Conservation (phyloP, 2,329 filamentous ascomycete genomes). For the Cordyceps tenuipes region DNA sequence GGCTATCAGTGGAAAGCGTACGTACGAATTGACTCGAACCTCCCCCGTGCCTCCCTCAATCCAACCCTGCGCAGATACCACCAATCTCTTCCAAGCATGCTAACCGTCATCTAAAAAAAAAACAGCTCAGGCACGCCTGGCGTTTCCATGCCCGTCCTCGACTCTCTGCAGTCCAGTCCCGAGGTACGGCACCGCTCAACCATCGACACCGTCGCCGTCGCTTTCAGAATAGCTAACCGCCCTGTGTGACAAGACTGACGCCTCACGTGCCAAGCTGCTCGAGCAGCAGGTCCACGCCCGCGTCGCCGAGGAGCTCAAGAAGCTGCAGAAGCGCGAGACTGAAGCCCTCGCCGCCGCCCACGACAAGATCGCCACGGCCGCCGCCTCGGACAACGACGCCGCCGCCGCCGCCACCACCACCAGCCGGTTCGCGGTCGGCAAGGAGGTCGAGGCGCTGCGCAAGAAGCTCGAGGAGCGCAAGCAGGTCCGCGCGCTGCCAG, state of each 20-base stretch:
- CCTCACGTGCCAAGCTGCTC: slow-evolving; percentile 70
- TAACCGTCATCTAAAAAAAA: slow-evolving; percentile 13
- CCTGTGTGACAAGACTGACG: slow-evolving; percentile 69
- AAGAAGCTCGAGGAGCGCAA: slow-evolving; percentile 53
- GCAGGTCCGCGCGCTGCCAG: slow-evolving; percentile 60
- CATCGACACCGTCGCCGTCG: background rate
- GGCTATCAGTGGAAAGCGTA: slow-evolving; percentile 47
- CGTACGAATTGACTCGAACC: slow-evolving; percentile 19
- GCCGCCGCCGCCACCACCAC: slow-evolving; percentile 44
- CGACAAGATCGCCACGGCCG: slow-evolving; percentile 54
- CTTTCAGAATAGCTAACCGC: background rate
- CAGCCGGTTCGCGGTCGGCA: slow-evolving; percentile 43
- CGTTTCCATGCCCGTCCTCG: slow-evolving; percentile 72
- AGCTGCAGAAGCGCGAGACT: slow-evolving; percentile 62
- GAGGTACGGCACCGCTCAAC: slow-evolving; percentile 52
- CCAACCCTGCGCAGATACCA: background rate
- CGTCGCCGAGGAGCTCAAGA: slow-evolving; percentile 76
- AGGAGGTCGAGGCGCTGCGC: slow-evolving; percentile 51
- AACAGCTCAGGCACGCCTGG: slow-evolving; percentile 38
- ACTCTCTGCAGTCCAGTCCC: slow-evolving; percentile 72
- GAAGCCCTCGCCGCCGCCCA: slow-evolving; percentile 61
- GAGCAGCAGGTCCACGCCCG: slow-evolving; percentile 86
- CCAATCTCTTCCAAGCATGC: background rate
- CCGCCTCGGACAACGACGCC: slow-evolving; percentile 47
- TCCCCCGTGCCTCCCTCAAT: background rate